phyloP scores from a whole-genome alignment of 2,329 filamentous ascomycete genomes.

The Pseudofabraea citricarpa region DNA sequence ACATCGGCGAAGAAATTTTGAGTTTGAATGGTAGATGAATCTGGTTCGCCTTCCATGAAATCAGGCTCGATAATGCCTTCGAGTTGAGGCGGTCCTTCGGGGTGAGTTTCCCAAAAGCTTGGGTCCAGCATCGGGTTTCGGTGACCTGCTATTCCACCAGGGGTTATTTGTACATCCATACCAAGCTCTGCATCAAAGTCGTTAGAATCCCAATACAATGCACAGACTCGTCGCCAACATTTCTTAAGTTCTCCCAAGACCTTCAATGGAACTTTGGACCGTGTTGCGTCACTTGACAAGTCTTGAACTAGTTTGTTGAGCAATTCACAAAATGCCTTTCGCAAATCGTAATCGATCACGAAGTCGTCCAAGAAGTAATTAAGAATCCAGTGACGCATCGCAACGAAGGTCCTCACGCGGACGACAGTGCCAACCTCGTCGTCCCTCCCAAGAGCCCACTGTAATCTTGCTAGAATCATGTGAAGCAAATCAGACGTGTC shows the following conservation, averaged over 20 bases:
- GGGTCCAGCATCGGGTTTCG: slow-evolving; percentile 51
- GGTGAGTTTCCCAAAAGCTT: slow-evolving; percentile 43
- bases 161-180: slow-evolving; percentile 63
- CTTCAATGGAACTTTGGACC: slow-evolving; percentile 61
- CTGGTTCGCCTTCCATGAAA: slow-evolving; percentile 18
- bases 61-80: slow-evolving; percentile 34
- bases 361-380: slow-evolving; percentile 99
- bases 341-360: slow-evolving; percentile 67
- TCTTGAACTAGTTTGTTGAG: slow-evolving; percentile 66
- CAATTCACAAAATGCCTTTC: slow-evolving; percentile 72
- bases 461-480: slow-evolving; percentile 78
- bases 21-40: slow-evolving; percentile 16
- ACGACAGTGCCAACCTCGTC: slow-evolving; percentile 90
- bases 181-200: slow-evolving; percentile 58
- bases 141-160: slow-evolving; percentile 67
- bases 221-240: slow-evolving; percentile 90
- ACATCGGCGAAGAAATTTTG: slow-evolving; percentile 43
- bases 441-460: slow-evolving; percentile 76
- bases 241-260: slow-evolving; percentile 93
- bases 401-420: slow-evolving; percentile 92
- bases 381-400: slow-evolving; percentile 91
- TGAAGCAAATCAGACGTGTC: slow-evolving; percentile 70
- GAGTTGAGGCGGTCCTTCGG: slow-evolving; percentile 39
- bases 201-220: slow-evolving; percentile 78
- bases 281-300: slow-evolving; percentile 38